Conservation (phyloP, 2,329 filamentous ascomycete genomes). For the Dendryphion nanum region DNA sequence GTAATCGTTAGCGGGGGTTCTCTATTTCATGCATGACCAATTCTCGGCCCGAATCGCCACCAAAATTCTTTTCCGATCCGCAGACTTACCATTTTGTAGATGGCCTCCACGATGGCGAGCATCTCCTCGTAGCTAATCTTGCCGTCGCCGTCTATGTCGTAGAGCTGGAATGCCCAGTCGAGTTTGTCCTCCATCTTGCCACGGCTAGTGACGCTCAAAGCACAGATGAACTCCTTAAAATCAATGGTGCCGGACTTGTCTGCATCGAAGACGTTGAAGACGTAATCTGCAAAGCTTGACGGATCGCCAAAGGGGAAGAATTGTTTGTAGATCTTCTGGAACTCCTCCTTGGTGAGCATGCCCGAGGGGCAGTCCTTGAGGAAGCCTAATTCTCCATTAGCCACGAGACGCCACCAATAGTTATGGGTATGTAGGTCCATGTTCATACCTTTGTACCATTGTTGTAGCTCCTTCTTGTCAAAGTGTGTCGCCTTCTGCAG, state of each 20-base stretch:
- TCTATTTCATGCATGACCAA: constrained; percentile 18
- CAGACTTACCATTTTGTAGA: constrained; percentile 90
- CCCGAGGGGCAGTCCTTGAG: constrained; percentile 97
- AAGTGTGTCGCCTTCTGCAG: constrained; percentile 97
- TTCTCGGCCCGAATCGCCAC: neutral
- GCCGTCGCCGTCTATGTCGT: constrained; percentile 97
- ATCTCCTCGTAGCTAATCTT: constrained; percentile 99
- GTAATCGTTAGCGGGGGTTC: too few relatives aligned
- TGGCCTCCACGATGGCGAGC: constrained; percentile 97
- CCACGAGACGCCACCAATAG: too few relatives aligned
- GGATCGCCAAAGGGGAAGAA: constrained; percentile 99
- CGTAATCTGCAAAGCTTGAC: constrained; percentile 95
- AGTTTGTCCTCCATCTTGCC: constrained; percentile 99
- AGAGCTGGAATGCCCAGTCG: constrained; percentile 98
- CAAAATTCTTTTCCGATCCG: neutral
- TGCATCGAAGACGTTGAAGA: constrained; percentile 98
- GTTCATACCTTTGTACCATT: constrained; percentile 94
- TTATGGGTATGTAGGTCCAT: constrained; percentile 1
- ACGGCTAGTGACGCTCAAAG: constrained; percentile 90
- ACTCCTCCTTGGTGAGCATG: constrained; percentile 96
- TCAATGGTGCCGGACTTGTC: constrained; percentile 98
- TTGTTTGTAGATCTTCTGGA: constrained; percentile 99
- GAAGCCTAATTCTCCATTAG: constrained; percentile 74
- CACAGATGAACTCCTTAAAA: constrained; percentile 99
- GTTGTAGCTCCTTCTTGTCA: constrained; percentile 98